Evolutionary conservation across 805 yeast species (phyloP).

Genomic region (Barnettozyma wickerhamii): DNA sequence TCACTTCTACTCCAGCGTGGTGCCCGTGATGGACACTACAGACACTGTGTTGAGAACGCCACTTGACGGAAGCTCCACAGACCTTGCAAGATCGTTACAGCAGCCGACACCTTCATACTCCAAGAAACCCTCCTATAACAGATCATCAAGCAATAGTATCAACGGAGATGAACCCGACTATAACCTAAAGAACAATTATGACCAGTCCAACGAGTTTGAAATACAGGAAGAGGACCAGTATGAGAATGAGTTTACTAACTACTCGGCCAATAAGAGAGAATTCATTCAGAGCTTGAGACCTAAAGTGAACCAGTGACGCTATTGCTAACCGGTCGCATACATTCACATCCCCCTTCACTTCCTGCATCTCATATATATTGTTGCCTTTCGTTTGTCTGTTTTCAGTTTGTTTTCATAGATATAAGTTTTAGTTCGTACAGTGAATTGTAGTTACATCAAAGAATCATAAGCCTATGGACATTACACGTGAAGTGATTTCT

Average conservation of each 20-base stretch:
- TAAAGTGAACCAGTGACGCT: constrained; percentile 18
- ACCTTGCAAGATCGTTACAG: constrained; percentile 24
- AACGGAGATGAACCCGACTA: constrained; percentile 21
- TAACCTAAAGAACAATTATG: constrained; percentile 30
- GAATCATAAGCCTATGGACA: too few species aligned
- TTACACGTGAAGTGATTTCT: too few species aligned
- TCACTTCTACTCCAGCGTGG: constrained; percentile 23
- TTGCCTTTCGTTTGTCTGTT: too few species aligned
- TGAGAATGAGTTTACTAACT: constrained; percentile 43
- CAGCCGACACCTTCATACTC: constrained; percentile 24
- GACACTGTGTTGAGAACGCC: constrained; percentile 6
- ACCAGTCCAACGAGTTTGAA: constrained; percentile 26
- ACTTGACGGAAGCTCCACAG: constrained; percentile 11
- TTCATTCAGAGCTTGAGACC: constrained; percentile 39
- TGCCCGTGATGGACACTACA: constrained; percentile 21
- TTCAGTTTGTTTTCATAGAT: too few species aligned
- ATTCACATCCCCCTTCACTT: too few species aligned
- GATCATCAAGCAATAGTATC: constrained; percentile 13
- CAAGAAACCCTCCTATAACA: constrained; percentile 12
- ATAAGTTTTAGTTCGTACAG: too few species aligned
- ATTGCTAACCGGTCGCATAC: too few species aligned
- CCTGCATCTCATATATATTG: too few species aligned
- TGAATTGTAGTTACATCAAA: too few species aligned
- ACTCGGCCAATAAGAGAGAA: constrained; percentile 37
- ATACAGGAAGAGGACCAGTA: constrained; percentile 42